Evolutionary conservation across 169 alveolate species (phyloP).

Genomic region (Plasmodium gallinaceum): DNA sequence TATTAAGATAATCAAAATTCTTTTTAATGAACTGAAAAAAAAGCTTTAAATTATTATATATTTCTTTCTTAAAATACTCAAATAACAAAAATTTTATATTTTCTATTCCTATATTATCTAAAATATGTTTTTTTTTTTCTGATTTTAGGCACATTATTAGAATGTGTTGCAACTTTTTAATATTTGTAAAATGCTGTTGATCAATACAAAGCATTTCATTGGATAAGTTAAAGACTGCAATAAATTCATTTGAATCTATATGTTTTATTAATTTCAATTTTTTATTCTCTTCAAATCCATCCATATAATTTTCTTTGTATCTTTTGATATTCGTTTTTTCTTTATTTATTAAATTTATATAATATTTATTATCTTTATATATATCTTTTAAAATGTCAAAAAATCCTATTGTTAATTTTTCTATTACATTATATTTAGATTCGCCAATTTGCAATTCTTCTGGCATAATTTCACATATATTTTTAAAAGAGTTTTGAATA

Average conservation of each 20-base stretch:
- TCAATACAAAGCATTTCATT: conserved; percentile 13
- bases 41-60: conserved; percentile 5
- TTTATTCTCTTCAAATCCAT: too few relatives aligned
- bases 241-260: background rate
- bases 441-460: too few relatives aligned
- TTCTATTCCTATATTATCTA: conserved; percentile 14
- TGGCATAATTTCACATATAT: too few relatives aligned
- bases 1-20: conserved; percentile 10
- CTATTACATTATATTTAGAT: too few relatives aligned
- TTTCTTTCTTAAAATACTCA: conserved; percentile 36
- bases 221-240: background rate
- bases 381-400: too few relatives aligned
- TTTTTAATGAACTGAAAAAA: conserved; percentile 25
- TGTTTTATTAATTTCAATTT: too few relatives aligned
- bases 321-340: too few relatives aligned
- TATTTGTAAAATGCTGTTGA: conserved; percentile 16
- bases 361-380: too few relatives aligned
- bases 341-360: too few relatives aligned
- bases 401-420: too few relatives aligned
- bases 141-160: background rate
- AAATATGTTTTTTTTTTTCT: background rate
- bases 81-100: conserved; percentile 1
- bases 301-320: too few relatives aligned
- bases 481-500: too few relatives aligned
- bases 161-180: conserved; percentile 19